Evolutionary conservation across 2,329 filamentous ascomycete genomes (phyloP).

Genomic region (Epichloe scottii): DNA sequence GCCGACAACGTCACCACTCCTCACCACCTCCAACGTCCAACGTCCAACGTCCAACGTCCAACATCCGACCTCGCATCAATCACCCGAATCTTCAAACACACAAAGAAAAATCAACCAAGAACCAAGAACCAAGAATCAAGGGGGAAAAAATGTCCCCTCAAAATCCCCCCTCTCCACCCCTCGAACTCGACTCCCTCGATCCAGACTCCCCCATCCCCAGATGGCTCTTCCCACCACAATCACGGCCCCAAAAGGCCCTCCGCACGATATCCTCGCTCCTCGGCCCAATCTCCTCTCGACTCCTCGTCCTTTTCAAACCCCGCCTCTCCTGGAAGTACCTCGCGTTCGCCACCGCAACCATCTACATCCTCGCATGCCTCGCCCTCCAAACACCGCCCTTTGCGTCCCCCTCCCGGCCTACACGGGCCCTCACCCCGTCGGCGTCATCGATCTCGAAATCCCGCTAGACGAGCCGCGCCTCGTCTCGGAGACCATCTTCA

Average conservation of each 20-base stretch:
- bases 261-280: not conserved
- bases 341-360: not conserved
- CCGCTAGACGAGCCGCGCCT: constrained; percentile 21
- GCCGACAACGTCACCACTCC: not conserved
- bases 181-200: constrained; percentile 5
- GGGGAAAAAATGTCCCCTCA: not conserved
- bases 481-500: constrained; percentile 22
- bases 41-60: not conserved
- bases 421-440: constrained; percentile 31
- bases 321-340: not conserved
- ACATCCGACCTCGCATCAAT: not conserved
- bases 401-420: constrained; percentile 31
- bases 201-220: constrained; percentile 4
- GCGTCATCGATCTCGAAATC: constrained; percentile 34
- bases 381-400: constrained; percentile 29
- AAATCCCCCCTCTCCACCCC: not conserved
- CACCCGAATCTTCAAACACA: not conserved
- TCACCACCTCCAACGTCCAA: not conserved
- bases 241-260: not conserved
- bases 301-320: not conserved
- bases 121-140: not conserved
- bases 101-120: not conserved
- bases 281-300: not conserved
- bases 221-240: constrained; percentile 1
- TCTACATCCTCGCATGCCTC: constrained; percentile 28